A percentile compares a stretch with the other conserved stretches of the same genome.
Evolutionary conservation across 148 eudicot species (phyloP).

Genomic region (Amaranthus hypochondriacus): DNA sequence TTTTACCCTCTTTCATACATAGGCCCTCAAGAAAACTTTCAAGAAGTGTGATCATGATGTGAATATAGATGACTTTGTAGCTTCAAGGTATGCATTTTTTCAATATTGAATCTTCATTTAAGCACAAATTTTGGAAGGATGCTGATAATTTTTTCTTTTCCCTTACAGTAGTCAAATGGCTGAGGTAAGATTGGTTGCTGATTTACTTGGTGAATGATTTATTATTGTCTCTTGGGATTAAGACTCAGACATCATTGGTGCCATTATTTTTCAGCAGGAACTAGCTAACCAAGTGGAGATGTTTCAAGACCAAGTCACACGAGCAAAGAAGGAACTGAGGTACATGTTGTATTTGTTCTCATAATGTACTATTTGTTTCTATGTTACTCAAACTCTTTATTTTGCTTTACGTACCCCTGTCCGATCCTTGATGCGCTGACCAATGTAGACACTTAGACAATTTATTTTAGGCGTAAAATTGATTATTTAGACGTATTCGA

Average conservation of each 20-base stretch:
- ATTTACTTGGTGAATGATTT: conserved; percentile 1
- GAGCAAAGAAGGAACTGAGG: conserved; percentile 53
- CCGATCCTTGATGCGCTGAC: too few relatives aligned
- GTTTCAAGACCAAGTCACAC: conserved; percentile 47
- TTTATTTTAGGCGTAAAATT: too few relatives aligned
- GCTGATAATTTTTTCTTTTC: conserved; percentile 27
- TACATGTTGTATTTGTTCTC: conserved; percentile 8
- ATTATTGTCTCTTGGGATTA: not conserved
- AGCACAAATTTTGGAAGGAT: conserved; percentile 4
- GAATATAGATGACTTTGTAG: conserved; percentile 56
- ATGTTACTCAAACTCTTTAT: too few relatives aligned
- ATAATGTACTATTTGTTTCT: too few relatives aligned
- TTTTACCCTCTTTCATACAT: not conserved
- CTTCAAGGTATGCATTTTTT: conserved; percentile 50
- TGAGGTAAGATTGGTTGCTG: conserved; percentile 41
- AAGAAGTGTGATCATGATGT: conserved; percentile 77
- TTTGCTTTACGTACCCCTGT: too few relatives aligned
- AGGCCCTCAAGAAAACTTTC: conserved; percentile 74
- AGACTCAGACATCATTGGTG: not conserved
- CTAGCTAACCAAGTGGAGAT: conserved; percentile 38
- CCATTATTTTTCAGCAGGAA: conserved; percentile 37
- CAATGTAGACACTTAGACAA: too few relatives aligned
- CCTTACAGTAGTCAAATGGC: conserved; percentile 60
- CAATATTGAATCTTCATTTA: not conserved
- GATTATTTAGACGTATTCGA: too few relatives aligned